These are phyloP conservation scores for Pseudozyma hubeiensis DNA, from an alignment of 1,284 basidiomycete genomes.

Conservation along the genomic window DNA sequence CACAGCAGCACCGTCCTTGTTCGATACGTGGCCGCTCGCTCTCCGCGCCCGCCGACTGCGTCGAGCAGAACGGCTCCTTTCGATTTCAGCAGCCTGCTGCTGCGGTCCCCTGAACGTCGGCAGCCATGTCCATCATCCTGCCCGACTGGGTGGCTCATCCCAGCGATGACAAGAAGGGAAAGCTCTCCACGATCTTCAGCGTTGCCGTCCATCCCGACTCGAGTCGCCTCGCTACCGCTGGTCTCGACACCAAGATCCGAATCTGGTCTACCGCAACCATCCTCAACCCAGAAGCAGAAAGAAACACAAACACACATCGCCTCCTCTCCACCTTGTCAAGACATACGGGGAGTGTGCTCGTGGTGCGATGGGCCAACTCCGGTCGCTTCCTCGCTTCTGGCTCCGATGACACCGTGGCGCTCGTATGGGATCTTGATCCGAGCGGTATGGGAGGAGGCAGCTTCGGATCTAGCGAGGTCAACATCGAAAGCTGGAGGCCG, in stretches of 20 bases:
- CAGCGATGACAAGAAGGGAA: slow-evolving; percentile 72
- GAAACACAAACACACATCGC: slow-evolving; percentile 81
- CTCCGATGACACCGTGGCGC: slow-evolving; percentile 92
- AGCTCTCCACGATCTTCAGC: slow-evolving; percentile 88
- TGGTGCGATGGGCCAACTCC: slow-evolving; percentile 94
- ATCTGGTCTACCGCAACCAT: slow-evolving; percentile 98
- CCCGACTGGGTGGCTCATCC: slow-evolving; percentile 68
- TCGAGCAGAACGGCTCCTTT: too few species aligned
- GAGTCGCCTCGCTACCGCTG: slow-evolving; percentile 93
- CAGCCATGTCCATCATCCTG: slow-evolving; percentile 61
- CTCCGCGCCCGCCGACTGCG: too few species aligned
- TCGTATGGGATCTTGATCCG: slow-evolving; percentile 93
- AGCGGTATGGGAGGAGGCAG: slow-evolving; percentile 52
- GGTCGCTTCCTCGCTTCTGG: slow-evolving; percentile 95
- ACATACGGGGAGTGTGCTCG: slow-evolving; percentile 93
- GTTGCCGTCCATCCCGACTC: slow-evolving; percentile 95
- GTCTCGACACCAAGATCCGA: slow-evolving; percentile 90
- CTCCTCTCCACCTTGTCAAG: slow-evolving; percentile 89
- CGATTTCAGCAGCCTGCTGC: background rate
- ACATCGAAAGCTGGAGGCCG: slow-evolving; percentile 95
- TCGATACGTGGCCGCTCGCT: too few species aligned
- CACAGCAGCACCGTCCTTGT: too few species aligned
- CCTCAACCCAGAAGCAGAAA: slow-evolving; percentile 78
- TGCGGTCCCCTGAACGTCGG: background rate
- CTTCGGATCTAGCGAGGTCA: slow-evolving; percentile 63